A percentile compares a stretch with the other conserved stretches of the same genome.
Evolutionary conservation across 768 basidiomycete species (phyloP).

Genomic region (Galerina marginata): DNA sequence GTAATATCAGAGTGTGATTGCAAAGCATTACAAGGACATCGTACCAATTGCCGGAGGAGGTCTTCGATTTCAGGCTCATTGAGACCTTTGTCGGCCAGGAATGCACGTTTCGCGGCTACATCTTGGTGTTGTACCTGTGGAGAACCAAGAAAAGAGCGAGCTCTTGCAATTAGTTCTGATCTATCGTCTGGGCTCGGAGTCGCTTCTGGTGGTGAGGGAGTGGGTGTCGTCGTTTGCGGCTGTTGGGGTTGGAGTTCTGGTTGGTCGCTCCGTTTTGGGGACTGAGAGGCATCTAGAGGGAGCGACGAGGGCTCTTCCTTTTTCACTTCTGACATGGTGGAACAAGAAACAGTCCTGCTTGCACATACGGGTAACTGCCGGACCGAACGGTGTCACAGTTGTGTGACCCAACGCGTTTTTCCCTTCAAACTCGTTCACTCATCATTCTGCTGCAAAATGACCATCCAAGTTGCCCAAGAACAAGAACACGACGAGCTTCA

Average conservation of each 20-base stretch:
- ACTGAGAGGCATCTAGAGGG: background rate
- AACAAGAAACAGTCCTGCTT: background rate
- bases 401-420: constrained; percentile 13
- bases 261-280: background rate
- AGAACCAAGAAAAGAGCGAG: constrained; percentile 68
- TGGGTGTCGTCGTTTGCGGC: background rate
- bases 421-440: background rate
- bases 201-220: background rate
- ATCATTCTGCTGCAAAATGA: constrained; percentile 3
- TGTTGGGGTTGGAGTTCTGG: background rate
- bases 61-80: constrained; percentile 61
- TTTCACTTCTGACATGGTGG: constrained; percentile 1
- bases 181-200: constrained; percentile 5
- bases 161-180: constrained; percentile 53
- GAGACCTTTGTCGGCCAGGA: constrained; percentile 75
- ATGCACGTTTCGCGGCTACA: constrained; percentile 57
- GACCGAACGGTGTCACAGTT: background rate
- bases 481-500: constrained; percentile 81
- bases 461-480: constrained; percentile 2
- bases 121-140: constrained; percentile 70
- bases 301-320: background rate
- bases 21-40: constrained; percentile 19
- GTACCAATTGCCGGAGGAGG: constrained; percentile 62
- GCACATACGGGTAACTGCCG: background rate
- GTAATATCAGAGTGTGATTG: background rate